A percentile compares a stretch with the other conserved stretches of the same genome.
Conservation (phyloP, 768 basidiomycete genomes). For the Arthromyces matolae region DNA sequence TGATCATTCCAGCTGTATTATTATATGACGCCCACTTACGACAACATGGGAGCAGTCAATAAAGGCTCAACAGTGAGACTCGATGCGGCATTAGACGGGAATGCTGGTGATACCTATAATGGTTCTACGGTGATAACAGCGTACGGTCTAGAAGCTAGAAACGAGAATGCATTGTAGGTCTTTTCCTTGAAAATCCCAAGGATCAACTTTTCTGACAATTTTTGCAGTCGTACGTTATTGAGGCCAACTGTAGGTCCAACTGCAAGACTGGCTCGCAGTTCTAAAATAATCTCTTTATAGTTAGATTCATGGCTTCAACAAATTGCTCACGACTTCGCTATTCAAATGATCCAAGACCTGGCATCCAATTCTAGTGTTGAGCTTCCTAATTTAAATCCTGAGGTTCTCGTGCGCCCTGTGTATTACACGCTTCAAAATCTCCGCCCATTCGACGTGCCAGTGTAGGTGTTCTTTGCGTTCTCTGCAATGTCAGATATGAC, state of each 20-base stretch:
- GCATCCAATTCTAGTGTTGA: constrained; percentile 2
- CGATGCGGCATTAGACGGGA: constrained; percentile 22
- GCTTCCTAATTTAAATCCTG: constrained; percentile 34
- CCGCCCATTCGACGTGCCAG: constrained; percentile 45
- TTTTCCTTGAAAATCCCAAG: constrained; percentile 2
- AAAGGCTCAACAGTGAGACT: constrained; percentile 27
- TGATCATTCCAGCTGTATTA: constrained; percentile 25
- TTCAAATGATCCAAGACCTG: neutral
- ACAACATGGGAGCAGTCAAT: no score
- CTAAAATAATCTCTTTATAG: neutral
- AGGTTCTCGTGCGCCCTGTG: constrained; percentile 35
- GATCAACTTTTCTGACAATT: no score
- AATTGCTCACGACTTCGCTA: constrained; percentile 26
- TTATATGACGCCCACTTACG: no score
- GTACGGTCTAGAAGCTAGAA: constrained; percentile 36
- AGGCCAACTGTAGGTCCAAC: constrained; percentile 10
- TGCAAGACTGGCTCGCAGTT: neutral
- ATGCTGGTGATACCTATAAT: constrained; percentile 30
- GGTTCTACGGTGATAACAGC: constrained; percentile 35
- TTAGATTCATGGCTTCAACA: constrained; percentile 2
- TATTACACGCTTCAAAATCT: constrained; percentile 36
- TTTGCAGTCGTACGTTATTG: constrained; percentile 15
- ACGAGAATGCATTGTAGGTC: constrained; percentile 44
- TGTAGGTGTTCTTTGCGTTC: constrained; percentile 22
- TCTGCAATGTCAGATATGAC: neutral